Percentiles rank a stretch among this genome's conserved stretches.
Evolutionary conservation across 2,329 filamentous ascomycete species (phyloP).

Genomic region (Claviceps paspali): DNA sequence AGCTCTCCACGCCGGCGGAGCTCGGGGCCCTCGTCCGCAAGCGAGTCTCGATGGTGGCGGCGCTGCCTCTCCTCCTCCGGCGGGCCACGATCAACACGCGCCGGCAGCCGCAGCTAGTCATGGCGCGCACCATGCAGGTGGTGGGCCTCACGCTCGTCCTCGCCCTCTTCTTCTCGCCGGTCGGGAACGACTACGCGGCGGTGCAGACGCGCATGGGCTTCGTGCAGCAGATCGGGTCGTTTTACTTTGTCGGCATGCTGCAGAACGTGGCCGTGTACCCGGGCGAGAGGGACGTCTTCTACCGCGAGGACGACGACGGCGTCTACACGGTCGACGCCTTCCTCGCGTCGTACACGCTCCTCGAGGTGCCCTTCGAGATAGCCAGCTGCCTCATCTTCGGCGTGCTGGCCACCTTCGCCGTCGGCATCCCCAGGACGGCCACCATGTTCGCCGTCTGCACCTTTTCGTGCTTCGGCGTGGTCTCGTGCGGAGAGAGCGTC

Average conservation of each 20-base stretch:
- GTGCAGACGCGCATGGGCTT: slow-evolving; percentile 63
- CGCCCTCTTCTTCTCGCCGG: slow-evolving; percentile 54
- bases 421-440: slow-evolving; percentile 46
- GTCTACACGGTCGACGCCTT: slow-evolving; percentile 60
- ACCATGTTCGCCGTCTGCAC: slow-evolving; percentile 52
- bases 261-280: slow-evolving; percentile 67
- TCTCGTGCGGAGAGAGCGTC: slow-evolving; percentile 58
- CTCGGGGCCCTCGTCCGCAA: slow-evolving; percentile 52
- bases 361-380: slow-evolving; percentile 60
- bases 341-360: slow-evolving; percentile 51
- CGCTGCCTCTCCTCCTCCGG: slow-evolving; percentile 52
- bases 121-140: slow-evolving; percentile 53
- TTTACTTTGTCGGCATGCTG: slow-evolving; percentile 65
- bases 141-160: slow-evolving; percentile 47
- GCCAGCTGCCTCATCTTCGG: slow-evolving; percentile 50
- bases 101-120: slow-evolving; percentile 46
- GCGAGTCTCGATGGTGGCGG: slow-evolving; percentile 42
- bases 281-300: slow-evolving; percentile 58
- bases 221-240: slow-evolving; percentile 53
- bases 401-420: slow-evolving; percentile 45
- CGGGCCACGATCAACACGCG: slow-evolving; percentile 55
- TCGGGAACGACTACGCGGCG: slow-evolving; percentile 52
- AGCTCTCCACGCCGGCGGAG: slow-evolving; percentile 52
- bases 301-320: slow-evolving; percentile 59
- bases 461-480: slow-evolving; percentile 58